Conservation (phyloP, 768 basidiomycete species). For the Chalciporus sphaerocephalus region DNA sequence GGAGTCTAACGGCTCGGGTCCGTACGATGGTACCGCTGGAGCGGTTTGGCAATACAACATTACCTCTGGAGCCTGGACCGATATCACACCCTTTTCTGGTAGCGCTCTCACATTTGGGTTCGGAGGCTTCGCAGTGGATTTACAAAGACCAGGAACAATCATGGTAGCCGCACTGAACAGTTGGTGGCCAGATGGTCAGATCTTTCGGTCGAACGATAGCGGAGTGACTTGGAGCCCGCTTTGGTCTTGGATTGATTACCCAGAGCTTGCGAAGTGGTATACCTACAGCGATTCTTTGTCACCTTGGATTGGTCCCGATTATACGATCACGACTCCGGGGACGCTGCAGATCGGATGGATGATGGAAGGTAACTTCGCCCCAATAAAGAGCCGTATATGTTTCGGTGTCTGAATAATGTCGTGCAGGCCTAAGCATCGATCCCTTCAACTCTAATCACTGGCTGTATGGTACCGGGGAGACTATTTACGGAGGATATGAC, state of each 20-base stretch:
- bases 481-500: constrained; percentile 58
- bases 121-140: constrained; percentile 57
- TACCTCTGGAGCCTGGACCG: constrained; percentile 49
- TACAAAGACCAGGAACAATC: constrained; percentile 56
- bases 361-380: constrained; percentile 50
- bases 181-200: constrained; percentile 60
- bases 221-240: constrained; percentile 56
- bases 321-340: constrained; percentile 41
- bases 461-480: constrained; percentile 67
- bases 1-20: constrained; percentile 60
- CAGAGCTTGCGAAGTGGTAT: constrained; percentile 44
- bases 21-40: constrained; percentile 56
- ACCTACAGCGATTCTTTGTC: constrained; percentile 51
- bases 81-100: constrained; percentile 62
- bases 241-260: constrained; percentile 52
- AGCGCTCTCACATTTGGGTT: constrained; percentile 58
- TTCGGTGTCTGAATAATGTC: not conserved
- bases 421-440: constrained; percentile 51
- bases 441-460: constrained; percentile 68
- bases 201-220: constrained; percentile 55
- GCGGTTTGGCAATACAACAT: constrained; percentile 51
- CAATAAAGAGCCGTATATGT: too few relatives aligned
- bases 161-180: constrained; percentile 66
- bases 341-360: constrained; percentile 62
- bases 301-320: constrained; percentile 55